A percentile compares a stretch with the other conserved stretches of the same genome.
phyloP scores from a whole-genome alignment of 1,284 basidiomycete species.

The Phellopilus nigrolimitatus region DNA sequence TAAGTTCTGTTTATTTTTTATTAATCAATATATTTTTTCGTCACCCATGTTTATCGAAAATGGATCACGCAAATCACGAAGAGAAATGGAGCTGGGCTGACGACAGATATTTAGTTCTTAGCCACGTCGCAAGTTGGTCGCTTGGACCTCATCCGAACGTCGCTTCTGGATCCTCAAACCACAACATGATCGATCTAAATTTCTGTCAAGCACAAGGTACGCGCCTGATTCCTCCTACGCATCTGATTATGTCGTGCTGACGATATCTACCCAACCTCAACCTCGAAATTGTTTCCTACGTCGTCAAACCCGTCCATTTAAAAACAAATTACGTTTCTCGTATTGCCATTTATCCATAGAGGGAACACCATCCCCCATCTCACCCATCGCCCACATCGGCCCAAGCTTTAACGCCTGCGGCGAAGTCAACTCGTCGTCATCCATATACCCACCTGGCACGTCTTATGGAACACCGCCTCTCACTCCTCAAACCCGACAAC shows the following conservation, averaged over 20 bases:
- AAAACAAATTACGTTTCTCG: too few species aligned
- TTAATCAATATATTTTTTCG: background rate
- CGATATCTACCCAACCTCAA: too few species aligned
- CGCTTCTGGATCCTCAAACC: background rate
- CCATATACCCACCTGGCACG: constrained; percentile 5
- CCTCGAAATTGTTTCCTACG: too few species aligned
- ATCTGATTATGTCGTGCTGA: too few species aligned
- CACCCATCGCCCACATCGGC: background rate
- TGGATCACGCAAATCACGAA: too few species aligned
- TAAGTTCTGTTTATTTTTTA: constrained; percentile 33
- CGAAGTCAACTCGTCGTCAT: background rate
- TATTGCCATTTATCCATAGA: background rate
- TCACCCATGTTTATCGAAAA: background rate
- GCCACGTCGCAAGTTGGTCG: constrained; percentile 18
- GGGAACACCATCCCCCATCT: background rate
- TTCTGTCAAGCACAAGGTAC: background rate
- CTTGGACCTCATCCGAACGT: constrained; percentile 2
- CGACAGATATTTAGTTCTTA: constrained; percentile 6
- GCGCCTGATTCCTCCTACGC: background rate
- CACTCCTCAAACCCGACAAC: constrained; percentile 2
- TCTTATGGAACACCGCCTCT: constrained; percentile 13
- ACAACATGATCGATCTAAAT: background rate
- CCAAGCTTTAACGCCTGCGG: background rate
- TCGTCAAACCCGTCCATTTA: too few species aligned
- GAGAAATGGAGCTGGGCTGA: too few species aligned